A percentile compares a stretch with the other conserved stretches of the same genome.
Evolutionary conservation across 257 asterid species (phyloP).

Genomic region (Ehretia macrophylla): DNA sequence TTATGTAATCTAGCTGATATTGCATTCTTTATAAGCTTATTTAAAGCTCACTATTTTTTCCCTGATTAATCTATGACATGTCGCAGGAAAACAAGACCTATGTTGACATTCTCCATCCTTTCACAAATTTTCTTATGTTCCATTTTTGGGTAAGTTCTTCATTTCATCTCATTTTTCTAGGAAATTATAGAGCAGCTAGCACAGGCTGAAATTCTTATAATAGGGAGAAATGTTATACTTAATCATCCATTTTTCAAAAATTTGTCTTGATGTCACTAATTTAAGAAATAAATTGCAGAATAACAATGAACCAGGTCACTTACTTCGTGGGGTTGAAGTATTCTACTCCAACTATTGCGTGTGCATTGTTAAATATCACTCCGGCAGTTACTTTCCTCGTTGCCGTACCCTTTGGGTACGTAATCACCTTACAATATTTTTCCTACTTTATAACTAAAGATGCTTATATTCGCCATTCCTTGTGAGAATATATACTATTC

Average conservation of each 20-base stretch:
- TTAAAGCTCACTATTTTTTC: no score
- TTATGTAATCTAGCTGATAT: no score
- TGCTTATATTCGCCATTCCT: no score
- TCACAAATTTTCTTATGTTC: constrained; percentile 73
- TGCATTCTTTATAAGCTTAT: no score
- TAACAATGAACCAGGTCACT: constrained; percentile 72
- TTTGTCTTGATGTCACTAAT: no score
- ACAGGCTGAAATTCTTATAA: no score
- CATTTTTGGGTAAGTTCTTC: constrained; percentile 59
- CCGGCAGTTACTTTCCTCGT: constrained; percentile 85
- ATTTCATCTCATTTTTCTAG: neutral
- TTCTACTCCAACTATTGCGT: constrained; percentile 88
- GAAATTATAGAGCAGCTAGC: neutral
- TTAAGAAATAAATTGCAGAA: constrained; percentile 20
- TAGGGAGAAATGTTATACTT: no score
- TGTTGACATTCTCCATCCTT: constrained; percentile 46
- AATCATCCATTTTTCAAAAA: no score
- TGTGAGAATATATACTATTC: no score
- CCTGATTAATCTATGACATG: no score
- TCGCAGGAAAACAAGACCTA: constrained; percentile 76
- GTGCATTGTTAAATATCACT: constrained; percentile 68
- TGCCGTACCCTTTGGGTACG: constrained; percentile 81
- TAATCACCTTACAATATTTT: neutral
- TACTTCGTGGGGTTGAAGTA: constrained; percentile 79
- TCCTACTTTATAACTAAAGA: neutral